A percentile compares a stretch with the other conserved stretches of the same genome.
phyloP scores from a whole-genome alignment of 352 stramenopile species.

The Phytopythium litorale region DNA sequence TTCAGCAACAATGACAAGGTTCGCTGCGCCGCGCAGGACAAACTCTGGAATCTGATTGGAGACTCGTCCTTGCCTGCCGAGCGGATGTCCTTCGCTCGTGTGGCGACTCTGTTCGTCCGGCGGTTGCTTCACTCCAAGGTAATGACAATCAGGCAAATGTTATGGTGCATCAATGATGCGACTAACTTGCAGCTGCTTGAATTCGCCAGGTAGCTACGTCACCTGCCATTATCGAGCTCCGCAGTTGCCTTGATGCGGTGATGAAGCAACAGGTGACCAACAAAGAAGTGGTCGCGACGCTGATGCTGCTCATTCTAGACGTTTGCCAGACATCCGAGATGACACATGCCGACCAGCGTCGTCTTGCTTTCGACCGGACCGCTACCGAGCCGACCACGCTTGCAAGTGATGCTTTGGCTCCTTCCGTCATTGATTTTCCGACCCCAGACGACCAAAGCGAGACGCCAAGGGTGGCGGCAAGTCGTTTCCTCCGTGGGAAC shows the following conservation, averaged over 20 bases:
- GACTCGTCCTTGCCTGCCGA: slow-evolving; percentile 11
- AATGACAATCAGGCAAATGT: neutral
- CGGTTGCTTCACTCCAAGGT: slow-evolving; percentile 30
- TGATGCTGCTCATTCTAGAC: slow-evolving; percentile 33
- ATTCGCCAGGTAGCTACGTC: neutral
- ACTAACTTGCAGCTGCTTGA: neutral
- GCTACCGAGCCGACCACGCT: neutral
- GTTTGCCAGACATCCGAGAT: slow-evolving; percentile 23
- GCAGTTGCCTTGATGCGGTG: slow-evolving; percentile 27
- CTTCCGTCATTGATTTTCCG: neutral
- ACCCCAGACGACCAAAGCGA: neutral
- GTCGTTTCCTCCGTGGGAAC: slow-evolving; percentile 26
- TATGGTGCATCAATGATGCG: neutral
- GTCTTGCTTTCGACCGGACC: slow-evolving; percentile 2
- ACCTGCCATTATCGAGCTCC: slow-evolving; percentile 27
- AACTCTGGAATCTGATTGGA: slow-evolving; percentile 36
- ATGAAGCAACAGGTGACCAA: slow-evolving; percentile 26
- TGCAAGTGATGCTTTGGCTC: neutral
- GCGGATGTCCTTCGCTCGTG: slow-evolving; percentile 25
- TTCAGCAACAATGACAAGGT: slow-evolving; percentile 40
- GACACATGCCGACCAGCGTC: slow-evolving; percentile 30
- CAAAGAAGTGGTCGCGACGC: slow-evolving; percentile 19
- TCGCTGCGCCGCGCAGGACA: slow-evolving; percentile 26
- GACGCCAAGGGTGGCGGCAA: slow-evolving; percentile 22
- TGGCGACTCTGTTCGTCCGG: slow-evolving; percentile 33